phyloP scores from a whole-genome alignment of 2,329 filamentous ascomycete species.

The Phaeosphaeria sp. region DNA sequence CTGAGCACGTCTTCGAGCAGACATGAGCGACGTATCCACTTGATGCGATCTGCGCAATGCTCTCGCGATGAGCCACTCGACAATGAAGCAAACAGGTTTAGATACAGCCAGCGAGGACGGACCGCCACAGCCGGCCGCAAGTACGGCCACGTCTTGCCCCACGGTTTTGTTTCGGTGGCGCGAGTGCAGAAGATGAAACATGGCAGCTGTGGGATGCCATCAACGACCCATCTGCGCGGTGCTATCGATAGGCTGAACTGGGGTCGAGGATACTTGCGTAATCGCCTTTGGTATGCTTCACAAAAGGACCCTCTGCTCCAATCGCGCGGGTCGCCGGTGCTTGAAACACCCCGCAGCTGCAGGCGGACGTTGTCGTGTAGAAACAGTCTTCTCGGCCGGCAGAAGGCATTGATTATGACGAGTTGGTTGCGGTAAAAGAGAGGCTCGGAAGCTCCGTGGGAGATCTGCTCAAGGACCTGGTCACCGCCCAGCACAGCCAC shows the following conservation, averaged over 20 bases:
- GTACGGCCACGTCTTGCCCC: conserved; percentile 26
- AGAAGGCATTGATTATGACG: conserved; percentile 16
- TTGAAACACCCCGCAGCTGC: conserved; percentile 37
- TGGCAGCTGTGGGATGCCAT: conserved; percentile 36
- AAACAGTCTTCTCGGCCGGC: conserved; percentile 25
- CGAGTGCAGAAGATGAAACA: conserved; percentile 46
- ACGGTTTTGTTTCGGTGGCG: conserved; percentile 36
- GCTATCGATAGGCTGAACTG: conserved; percentile 12
- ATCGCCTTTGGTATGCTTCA: conserved; percentile 30
- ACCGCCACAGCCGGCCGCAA: conserved; percentile 37
- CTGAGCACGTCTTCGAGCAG: conserved; percentile 30
- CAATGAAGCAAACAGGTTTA: conserved; percentile 16
- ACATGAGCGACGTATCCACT: conserved; percentile 7
- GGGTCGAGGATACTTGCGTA: conserved; percentile 28
- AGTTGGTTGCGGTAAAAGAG: neutral
- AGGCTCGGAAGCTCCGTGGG: conserved; percentile 33
- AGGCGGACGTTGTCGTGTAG: conserved; percentile 22
- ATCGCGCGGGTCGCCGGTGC: conserved; percentile 26
- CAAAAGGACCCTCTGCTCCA: conserved; percentile 32
- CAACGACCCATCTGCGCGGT: conserved; percentile 13
- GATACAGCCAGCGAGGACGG: conserved; percentile 20
- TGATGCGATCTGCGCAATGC: conserved; percentile 35
- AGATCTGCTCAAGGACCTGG: conserved; percentile 26
- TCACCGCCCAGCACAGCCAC: conserved; percentile 37
- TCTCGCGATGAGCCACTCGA: conserved; percentile 8